Percentiles rank a stretch among this genome's conserved stretches.
Conservation (phyloP, 352 stramenopile genomes). For the Thraustochytrium striatum region DNA sequence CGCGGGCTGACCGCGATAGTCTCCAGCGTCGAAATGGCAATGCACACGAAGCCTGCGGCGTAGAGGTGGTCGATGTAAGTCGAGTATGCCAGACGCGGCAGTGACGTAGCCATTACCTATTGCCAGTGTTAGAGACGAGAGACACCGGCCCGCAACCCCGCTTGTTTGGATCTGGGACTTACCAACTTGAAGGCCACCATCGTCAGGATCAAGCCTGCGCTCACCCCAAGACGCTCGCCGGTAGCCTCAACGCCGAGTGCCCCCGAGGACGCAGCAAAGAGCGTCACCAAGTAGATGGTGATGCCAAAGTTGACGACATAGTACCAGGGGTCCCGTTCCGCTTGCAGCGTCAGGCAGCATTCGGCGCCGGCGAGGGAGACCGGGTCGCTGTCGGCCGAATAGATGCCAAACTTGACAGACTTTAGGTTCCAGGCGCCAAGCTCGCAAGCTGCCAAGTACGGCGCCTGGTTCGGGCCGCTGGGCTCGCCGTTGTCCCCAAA, state of each 20-base stretch:
- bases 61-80: background rate
- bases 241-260: background rate
- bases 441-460: background rate
- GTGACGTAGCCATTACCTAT: too few relatives aligned
- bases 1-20: background rate
- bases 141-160: too few relatives aligned
- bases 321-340: background rate
- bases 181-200: background rate
- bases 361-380: background rate
- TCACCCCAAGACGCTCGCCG: background rate
- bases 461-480: background rate
- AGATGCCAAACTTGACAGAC: background rate
- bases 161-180: background rate
- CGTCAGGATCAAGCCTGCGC: background rate
- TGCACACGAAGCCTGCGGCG: background rate
- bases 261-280: background rate
- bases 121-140: too few relatives aligned
- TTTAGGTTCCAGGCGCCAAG: background rate
- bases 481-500: background rate
- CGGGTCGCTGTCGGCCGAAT: background rate
- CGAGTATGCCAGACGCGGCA: background rate
- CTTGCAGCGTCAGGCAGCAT: background rate
- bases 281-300: background rate
- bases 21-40: background rate
- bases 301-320: background rate